phyloP scores from a whole-genome alignment of 2,329 filamentous ascomycete species.

The Aureobasidium sp. region DNA sequence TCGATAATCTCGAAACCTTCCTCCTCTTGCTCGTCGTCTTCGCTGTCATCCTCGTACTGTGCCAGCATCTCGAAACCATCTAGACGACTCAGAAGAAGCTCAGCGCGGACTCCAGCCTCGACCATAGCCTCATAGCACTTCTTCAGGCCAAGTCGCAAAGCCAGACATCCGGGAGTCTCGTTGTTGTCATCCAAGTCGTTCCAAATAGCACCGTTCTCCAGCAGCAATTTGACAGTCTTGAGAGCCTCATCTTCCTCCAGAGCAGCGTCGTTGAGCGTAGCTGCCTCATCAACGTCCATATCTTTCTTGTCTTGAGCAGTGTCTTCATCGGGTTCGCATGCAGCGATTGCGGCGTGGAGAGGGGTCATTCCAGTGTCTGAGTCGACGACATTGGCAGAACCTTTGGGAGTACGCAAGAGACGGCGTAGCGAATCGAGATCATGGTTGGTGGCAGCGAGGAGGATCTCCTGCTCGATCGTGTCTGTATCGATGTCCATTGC shows the following conservation, averaged over 20 bases:
- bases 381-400: conserved; percentile 69
- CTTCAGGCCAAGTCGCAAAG: conserved; percentile 56
- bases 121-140: conserved; percentile 76
- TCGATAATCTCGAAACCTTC: conserved; percentile 13
- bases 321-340: conserved; percentile 37
- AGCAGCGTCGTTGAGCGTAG: conserved; percentile 25
- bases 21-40: conserved; percentile 27
- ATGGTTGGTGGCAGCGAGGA: conserved; percentile 59
- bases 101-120: conserved; percentile 82
- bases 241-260: conserved; percentile 50
- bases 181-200: conserved; percentile 82
- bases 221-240: conserved; percentile 63
- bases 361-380: conserved; percentile 78
- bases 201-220: conserved; percentile 91
- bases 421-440: conserved; percentile 59
- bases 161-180: conserved; percentile 88
- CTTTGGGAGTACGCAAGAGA: conserved; percentile 49
- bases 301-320: conserved; percentile 22
- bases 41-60: conserved; percentile 45
- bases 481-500: conserved; percentile 30
- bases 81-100: conserved; percentile 74
- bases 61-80: conserved; percentile 70
- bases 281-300: conserved; percentile 22
- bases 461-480: conserved; percentile 48
- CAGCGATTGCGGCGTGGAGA: conserved; percentile 80